Evolutionary conservation across 2,329 filamentous ascomycete species (phyloP).

Genomic region (Corniculantispora saksenae): DNA sequence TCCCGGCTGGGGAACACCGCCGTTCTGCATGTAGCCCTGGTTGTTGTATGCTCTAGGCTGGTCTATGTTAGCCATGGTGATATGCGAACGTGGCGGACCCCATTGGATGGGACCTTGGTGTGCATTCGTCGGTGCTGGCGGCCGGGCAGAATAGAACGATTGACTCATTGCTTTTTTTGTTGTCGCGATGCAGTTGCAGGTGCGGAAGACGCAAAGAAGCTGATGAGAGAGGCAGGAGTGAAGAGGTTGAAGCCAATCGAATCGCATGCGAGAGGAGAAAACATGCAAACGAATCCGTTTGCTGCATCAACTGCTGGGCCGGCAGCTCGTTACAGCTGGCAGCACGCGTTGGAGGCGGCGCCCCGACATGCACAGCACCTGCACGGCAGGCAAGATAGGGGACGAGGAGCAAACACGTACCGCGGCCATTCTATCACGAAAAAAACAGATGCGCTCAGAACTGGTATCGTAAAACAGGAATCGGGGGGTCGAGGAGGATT

Average conservation of each 20-base stretch:
- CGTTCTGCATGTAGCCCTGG: conserved; percentile 64
- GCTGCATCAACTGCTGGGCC: conserved; percentile 13
- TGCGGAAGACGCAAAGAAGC: neutral
- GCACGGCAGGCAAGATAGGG: conserved; percentile 20
- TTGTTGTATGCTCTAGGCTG: conserved; percentile 49
- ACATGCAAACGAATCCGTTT: conserved; percentile 13
- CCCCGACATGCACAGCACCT: conserved; percentile 14
- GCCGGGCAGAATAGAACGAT: neutral
- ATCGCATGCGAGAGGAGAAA: conserved; percentile 7
- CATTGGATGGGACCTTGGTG: conserved; percentile 1
- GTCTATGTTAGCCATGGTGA: conserved; percentile 26
- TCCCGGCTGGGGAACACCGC: conserved; percentile 56
- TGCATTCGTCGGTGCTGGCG: neutral
- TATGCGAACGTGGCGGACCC: conserved; percentile 6
- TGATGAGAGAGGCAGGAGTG: neutral
- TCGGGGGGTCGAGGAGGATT: conserved; percentile 13
- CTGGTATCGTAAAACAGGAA: conserved; percentile 11
- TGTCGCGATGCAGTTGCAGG: neutral
- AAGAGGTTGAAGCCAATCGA: neutral
- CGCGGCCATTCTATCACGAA: conserved; percentile 44
- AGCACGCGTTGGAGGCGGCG: conserved; percentile 12
- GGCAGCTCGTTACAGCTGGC: conserved; percentile 19
- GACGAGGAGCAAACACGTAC: conserved; percentile 34
- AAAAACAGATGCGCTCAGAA: conserved; percentile 28
- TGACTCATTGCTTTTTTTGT: conserved; percentile 12